A percentile compares a stretch with the other conserved stretches of the same genome.
Evolutionary conservation across 306 rosid species (phyloP).

Genomic region (Medicago lupulina): DNA sequence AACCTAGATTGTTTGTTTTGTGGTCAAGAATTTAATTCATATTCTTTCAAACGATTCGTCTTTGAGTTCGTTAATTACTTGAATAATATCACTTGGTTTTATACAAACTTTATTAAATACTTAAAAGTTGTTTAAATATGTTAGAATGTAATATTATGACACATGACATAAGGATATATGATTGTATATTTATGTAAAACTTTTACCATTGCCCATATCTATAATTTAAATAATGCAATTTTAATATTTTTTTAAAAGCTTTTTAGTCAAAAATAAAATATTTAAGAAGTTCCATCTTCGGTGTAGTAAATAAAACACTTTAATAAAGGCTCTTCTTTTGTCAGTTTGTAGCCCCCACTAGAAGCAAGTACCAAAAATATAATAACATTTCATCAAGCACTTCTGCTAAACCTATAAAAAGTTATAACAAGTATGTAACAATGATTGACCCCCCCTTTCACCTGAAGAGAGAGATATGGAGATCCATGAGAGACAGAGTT

Average conservation of each 20-base stretch:
- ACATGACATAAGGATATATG: too few relatives aligned
- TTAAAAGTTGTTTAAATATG: too few relatives aligned
- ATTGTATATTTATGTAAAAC: too few relatives aligned
- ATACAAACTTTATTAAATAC: too few relatives aligned
- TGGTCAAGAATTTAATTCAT: too few relatives aligned
- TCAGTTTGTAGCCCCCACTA: conserved; percentile 62
- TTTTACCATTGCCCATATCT: too few relatives aligned
- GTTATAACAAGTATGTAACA: not conserved
- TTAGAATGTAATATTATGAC: too few relatives aligned
- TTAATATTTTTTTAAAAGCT: not conserved
- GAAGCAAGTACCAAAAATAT: conserved; percentile 47
- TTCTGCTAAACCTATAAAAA: not conserved
- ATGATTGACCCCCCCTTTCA: conserved; percentile 35
- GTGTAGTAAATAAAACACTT: conserved; percentile 27
- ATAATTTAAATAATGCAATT: not conserved
- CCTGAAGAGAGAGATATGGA: not conserved
- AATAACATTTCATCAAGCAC: conserved; percentile 39
- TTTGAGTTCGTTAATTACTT: too few relatives aligned
- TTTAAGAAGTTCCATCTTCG: not conserved
- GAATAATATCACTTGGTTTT: too few relatives aligned
- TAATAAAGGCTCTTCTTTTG: conserved; percentile 51
- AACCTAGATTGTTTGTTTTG: too few relatives aligned
- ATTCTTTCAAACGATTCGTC: too few relatives aligned
- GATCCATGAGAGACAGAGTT: not conserved
- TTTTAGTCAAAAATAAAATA: too few relatives aligned